These are phyloP conservation scores for Corymbia citriodora DNA, from an alignment of 441 rosid genomes.

Conservation along the genomic window DNA sequence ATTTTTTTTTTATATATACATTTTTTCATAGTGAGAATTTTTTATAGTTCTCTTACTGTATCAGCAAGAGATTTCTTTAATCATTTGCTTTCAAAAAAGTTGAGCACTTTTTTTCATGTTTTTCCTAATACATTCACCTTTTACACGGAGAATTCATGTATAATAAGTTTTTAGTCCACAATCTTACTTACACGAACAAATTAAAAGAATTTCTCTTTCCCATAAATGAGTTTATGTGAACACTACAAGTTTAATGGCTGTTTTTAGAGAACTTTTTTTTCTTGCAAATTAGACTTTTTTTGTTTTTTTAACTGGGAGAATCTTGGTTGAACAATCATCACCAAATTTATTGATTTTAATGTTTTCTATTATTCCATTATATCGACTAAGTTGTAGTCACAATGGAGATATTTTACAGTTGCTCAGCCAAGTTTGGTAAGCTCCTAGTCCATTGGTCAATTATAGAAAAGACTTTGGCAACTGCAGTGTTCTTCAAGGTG, in stretches of 20 bases:
- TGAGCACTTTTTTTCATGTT: background rate
- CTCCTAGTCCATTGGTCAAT: background rate
- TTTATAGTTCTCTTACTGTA: background rate
- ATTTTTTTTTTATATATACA: background rate
- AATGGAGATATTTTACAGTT: background rate
- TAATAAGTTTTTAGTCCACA: background rate
- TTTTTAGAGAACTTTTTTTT: background rate
- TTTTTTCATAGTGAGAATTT: background rate
- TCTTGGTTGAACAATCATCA: background rate
- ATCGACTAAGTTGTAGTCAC: background rate
- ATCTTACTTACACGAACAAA: background rate
- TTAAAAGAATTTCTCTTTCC: background rate
- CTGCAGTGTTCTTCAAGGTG: background rate
- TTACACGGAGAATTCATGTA: background rate
- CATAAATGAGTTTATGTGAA: background rate
- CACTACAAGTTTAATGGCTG: background rate
- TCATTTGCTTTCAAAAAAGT: background rate
- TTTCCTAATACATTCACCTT: background rate
- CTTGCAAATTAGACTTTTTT: background rate
- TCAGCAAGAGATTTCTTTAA: background rate
- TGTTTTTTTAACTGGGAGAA: background rate
- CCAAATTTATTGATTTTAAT: background rate
- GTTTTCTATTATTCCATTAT: background rate
- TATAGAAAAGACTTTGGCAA: background rate
- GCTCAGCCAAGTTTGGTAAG: background rate